A percentile compares a stretch with the other conserved stretches of the same genome.
phyloP scores from a whole-genome alignment of 1,139 yeast species.

The Suhomyces bolitotheri region DNA sequence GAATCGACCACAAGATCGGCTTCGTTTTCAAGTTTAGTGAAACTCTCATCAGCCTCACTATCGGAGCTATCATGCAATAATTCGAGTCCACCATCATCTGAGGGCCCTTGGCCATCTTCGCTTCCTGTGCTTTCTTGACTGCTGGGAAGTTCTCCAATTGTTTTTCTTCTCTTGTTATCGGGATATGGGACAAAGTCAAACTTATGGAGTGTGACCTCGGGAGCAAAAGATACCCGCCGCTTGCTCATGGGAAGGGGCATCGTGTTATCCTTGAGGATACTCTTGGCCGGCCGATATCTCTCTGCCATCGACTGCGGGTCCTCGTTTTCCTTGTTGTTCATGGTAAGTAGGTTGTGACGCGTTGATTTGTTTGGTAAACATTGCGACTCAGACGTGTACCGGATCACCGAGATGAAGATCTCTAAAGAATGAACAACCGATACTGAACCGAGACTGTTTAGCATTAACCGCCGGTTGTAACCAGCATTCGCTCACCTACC shows the following conservation, averaged over 20 bases:
- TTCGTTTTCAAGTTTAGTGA: slow-evolving; percentile 7
- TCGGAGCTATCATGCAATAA: slow-evolving; percentile 3
- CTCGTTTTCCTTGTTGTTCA: slow-evolving; percentile 11
- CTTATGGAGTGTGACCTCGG: slow-evolving; percentile 72
- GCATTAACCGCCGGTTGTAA: too few relatives aligned
- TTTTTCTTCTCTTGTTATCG: slow-evolving; percentile 17
- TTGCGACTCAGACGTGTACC: background rate
- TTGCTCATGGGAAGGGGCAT: slow-evolving; percentile 23
- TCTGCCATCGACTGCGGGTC: slow-evolving; percentile 11
- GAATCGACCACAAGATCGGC: slow-evolving; percentile 8
- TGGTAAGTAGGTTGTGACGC: slow-evolving; percentile 1
- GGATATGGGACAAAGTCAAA: slow-evolving; percentile 48
- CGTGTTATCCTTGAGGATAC: slow-evolving; percentile 31
- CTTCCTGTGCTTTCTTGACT: slow-evolving; percentile 17
- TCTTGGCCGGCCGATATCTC: slow-evolving; percentile 22
- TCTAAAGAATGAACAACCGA: too few relatives aligned
- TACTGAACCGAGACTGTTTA: too few relatives aligned
- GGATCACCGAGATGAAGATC: slow-evolving; percentile 5
- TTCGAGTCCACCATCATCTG: slow-evolving; percentile 1
- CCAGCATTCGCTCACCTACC: too few relatives aligned
- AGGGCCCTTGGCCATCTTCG: slow-evolving; percentile 4
- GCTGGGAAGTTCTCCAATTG: slow-evolving; percentile 15
- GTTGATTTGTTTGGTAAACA: background rate
- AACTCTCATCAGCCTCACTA: slow-evolving; percentile 6
- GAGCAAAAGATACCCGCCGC: slow-evolving; percentile 73